Base-by-base conservation (phyloP, 2,329 filamentous ascomycete species). In the Emmonsia crescens region DNA sequence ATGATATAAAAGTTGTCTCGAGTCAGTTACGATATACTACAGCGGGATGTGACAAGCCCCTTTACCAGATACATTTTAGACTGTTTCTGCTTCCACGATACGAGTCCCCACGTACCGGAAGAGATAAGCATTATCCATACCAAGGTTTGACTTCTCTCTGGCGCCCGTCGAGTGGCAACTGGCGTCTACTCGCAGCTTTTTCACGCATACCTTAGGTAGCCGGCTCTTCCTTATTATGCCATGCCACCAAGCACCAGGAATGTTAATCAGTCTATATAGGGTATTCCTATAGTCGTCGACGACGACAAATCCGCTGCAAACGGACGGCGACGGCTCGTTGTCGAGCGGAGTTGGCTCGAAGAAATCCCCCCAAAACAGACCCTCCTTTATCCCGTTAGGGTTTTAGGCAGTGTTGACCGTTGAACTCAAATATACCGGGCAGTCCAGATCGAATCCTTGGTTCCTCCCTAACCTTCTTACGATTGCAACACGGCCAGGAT, bases 371-470 rank as follows among this genome's bases (percentile, higher is more conserved):
- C 49, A n/a, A 49, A 61, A 54, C 52, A 58, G 54, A 44, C 52
- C 51, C 44, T 36, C 54, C 57, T 55, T 61, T 62, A 40, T 59
- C 16, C 38, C 49, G 62, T 60, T 63, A 57, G 61, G 58, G 59
- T 63, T 62, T 58, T 55, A 52, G 57, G 42, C 49, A 58, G 36
- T 58, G 48, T 60, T 44, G 60, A 59, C 63, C 63, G 63, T 62
- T 62, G 60, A 65, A 65, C 61, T 63, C 58, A 63, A 65, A 65
- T 62, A 65, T 61, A 60, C n/a, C 24, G 48, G 52, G 24, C 19
- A 51, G 33, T 60, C 48, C 21, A 60, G 19, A 49, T 33, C 55
- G 44, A 29, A 60, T 63, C 56, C 57, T 57, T 65, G 63, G 61
- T 62, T 63, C 63, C 48, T 55, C 33, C 63, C 49, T 54, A 63